Base-by-base conservation (phyloP, 1,284 basidiomycete species). In the Amylostereum areolatum region DNA sequence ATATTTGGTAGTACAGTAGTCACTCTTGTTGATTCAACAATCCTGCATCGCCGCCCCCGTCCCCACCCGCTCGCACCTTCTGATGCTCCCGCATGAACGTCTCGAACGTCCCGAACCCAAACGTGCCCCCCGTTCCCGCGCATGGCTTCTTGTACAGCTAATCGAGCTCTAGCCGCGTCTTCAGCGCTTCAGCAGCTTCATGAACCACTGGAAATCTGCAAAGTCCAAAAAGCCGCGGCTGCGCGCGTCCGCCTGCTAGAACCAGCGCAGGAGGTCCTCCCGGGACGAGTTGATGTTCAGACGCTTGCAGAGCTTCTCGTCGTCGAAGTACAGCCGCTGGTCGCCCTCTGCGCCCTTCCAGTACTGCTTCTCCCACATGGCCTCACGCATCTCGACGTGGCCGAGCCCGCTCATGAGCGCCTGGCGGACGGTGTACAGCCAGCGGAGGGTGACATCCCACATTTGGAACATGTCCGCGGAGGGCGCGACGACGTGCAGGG, bases 401-500 rank as follows among this genome's bases (percentile, higher is more conserved):
- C 81, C 82, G 11, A 83, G 68, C 0, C 82, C 83, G 24, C 71
- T 77, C 84, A 86, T 86, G 37, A 89, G 74, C 52, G 81, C 77
- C 59, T 80, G 72, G 9, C 88, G 74, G 43, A 88, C 75, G 1
- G 77, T 72, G 51, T 81, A 73, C 37, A 88, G 66, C 47, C 75
- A 73, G 29, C 74, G 72, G 24, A 90, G 63, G 0, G 83, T 83
- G 47, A 69, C 69, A 54, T 83, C 75, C 84, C 85, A 89, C 64
- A 85, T 72, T 4, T 73, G 68, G 60, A 90, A 87, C 0, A 84
- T 74, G 27, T 89, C 83, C 45, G 72, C 68, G 0, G 85, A 84
- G 1, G 83, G 72, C 0, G 93, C 90, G 52, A 98, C 81, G 50
- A 97, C 76, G 62, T 98, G 93, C 10, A 97, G 77, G 0, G 91